Conservation (phyloP, 1,284 basidiomycete genomes). For the Anthracocystis setariae region DNA sequence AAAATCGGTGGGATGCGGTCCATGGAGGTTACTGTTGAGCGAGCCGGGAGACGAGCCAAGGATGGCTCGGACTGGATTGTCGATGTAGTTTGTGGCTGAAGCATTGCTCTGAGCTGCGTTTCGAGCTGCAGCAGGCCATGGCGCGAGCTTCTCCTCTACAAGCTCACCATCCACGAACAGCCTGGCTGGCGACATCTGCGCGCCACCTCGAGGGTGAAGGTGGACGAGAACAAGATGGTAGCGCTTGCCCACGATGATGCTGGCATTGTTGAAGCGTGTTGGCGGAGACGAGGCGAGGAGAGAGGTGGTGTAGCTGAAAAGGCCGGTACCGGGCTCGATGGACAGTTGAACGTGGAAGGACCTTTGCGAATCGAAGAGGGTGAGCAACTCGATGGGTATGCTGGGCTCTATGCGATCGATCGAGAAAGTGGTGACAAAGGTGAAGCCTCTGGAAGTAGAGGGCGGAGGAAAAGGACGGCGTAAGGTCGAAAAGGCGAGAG, state of each 20-base stretch:
- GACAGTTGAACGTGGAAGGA: slow-evolving; percentile 38
- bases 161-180: slow-evolving; percentile 58
- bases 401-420: slow-evolving; percentile 53
- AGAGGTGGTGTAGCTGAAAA: slow-evolving; percentile 43
- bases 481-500: slow-evolving; percentile 50
- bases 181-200: slow-evolving; percentile 43
- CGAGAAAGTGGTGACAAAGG: slow-evolving; percentile 45
- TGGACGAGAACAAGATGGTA: slow-evolving; percentile 59
- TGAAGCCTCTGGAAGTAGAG: slow-evolving; percentile 40
- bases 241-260: slow-evolving; percentile 25
- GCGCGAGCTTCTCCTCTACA: slow-evolving; percentile 45
- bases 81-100: slow-evolving; percentile 7
- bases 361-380: slow-evolving; percentile 51
- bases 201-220: slow-evolving; percentile 37
- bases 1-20: neutral
- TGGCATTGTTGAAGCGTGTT: slow-evolving; percentile 33
- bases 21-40: neutral
- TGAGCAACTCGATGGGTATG: slow-evolving; percentile 49
- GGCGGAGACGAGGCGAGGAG: slow-evolving; percentile 12
- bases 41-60: slow-evolving; percentile 47
- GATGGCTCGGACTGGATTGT: slow-evolving; percentile 40
- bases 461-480: slow-evolving; percentile 55
- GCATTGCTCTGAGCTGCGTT: slow-evolving; percentile 3
- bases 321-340: slow-evolving; percentile 46
- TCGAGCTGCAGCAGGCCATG: slow-evolving; percentile 36